Percentiles rank a stretch among this genome's conserved stretches.
Conservation (phyloP, 148 eudicot genomes). For the Dysphania ambrosioides region DNA sequence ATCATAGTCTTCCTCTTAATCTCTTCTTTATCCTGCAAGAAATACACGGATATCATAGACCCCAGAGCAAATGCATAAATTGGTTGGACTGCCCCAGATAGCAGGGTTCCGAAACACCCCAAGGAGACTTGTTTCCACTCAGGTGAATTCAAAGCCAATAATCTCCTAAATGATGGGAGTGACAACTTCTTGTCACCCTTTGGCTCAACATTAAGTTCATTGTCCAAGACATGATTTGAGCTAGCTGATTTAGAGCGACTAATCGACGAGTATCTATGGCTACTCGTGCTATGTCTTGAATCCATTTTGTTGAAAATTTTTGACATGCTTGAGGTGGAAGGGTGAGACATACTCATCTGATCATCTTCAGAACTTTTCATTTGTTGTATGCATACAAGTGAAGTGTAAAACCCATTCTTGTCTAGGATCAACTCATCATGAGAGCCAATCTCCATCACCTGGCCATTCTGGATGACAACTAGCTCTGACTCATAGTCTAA, state of each 20-base stretch:
- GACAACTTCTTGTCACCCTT: not conserved
- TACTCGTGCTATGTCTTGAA: slow-evolving; percentile 30
- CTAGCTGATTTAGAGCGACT: slow-evolving; percentile 55
- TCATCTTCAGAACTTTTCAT: slow-evolving; percentile 26
- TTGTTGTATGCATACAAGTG: slow-evolving; percentile 52
- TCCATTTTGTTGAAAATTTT: slow-evolving; percentile 29
- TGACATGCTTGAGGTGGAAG: slow-evolving; percentile 17
- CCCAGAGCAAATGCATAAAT: slow-evolving; percentile 67
- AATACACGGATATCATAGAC: slow-evolving; percentile 68
- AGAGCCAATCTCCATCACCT: slow-evolving; percentile 48
- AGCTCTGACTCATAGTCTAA: slow-evolving; percentile 71
- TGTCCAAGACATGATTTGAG: slow-evolving; percentile 21
- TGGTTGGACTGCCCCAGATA: slow-evolving; percentile 79
- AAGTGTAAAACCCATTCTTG: slow-evolving; percentile 39
- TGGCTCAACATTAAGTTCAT: not conserved
- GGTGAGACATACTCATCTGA: not conserved
- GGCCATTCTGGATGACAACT: slow-evolving; percentile 56
- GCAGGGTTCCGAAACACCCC: slow-evolving; percentile 51
- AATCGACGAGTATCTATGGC: slow-evolving; percentile 38
- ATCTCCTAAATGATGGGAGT: slow-evolving; percentile 59
- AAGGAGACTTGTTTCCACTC: slow-evolving; percentile 67
- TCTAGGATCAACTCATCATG: slow-evolving; percentile 49
- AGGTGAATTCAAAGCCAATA: slow-evolving; percentile 61
- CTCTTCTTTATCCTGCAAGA: slow-evolving; percentile 43
- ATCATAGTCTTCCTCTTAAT: slow-evolving; percentile 50